Base-by-base conservation (phyloP, 2,329 filamentous ascomycete species). In the Phoma herbarum region DNA sequence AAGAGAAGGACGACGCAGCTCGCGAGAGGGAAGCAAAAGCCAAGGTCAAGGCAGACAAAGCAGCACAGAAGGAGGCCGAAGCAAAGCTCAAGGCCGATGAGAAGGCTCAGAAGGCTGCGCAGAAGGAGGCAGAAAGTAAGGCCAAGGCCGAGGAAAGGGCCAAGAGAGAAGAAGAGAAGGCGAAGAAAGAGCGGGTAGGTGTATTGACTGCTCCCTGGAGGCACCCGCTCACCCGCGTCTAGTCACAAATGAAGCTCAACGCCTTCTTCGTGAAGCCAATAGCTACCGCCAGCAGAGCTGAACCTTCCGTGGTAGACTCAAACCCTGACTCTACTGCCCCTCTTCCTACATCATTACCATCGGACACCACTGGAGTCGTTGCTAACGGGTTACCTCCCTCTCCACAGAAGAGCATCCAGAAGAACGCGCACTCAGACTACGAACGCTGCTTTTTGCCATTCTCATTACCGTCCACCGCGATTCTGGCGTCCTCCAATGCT, bases 381-480 rank as follows among this genome's bases (percentile, higher is more conserved):
- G 65, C 71, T 72, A 68, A 75, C 63, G 57, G 62, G 10, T 43
- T 52, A 4, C 63, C 68, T 68, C 75, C 63, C 61, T 77, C 73
- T 25, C 74, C 70, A 59, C 73, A 76, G 74, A 77, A 74, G 49
- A 50, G 53, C 2, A 63, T 71, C 20, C 63, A 61, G 16, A 69
- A 70, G 47, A 77, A 75, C 52, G 66, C 66, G 10, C 66, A 76
- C 23, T 77, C 75, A 6, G 80, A 82, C 60, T 79, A 81, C 59
- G 65, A 90, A 18, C 88, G 86, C 65, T 81, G 84, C 33, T 98
- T 98, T 70, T 85, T 92, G 29, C 88, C 91, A 0, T 98, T 97
- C 75, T 93, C 90, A 62, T 72, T 95, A 44, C 90, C 92, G 58
- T 83, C 88, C 2, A 85, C 92, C 69, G 90, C 92, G 1, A 85